Percentiles rank a stretch among this genome's conserved stretches.
Evolutionary conservation across 805 yeast species (phyloP).

Genomic region (Trichomonascus vanleenenianus): DNA sequence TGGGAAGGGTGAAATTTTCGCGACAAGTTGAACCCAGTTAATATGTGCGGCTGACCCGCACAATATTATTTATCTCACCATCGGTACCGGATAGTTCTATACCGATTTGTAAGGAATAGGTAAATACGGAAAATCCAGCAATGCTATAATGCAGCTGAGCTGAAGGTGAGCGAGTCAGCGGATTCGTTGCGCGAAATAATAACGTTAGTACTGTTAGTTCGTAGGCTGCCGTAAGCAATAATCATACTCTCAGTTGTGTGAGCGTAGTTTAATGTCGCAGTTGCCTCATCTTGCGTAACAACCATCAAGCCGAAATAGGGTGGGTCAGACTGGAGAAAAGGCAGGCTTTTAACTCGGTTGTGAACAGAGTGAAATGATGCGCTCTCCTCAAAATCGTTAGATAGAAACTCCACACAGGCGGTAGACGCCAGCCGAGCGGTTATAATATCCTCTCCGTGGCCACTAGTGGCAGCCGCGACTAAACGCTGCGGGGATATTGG

Average conservation of each 20-base stretch:
- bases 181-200: not conserved
- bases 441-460: slow-evolving; percentile 36
- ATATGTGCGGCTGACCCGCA: too few species aligned
- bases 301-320: slow-evolving; percentile 16
- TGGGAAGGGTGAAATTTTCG: not conserved
- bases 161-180: too few species aligned
- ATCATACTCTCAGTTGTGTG: slow-evolving; percentile 22
- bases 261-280: slow-evolving; percentile 10
- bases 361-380: not conserved
- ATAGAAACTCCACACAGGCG: not conserved
- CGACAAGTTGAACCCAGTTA: too few species aligned
- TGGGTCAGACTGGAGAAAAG: slow-evolving; percentile 9
- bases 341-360: not conserved
- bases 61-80: too few species aligned
- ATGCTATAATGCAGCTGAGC: too few species aligned
- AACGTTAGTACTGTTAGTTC: not conserved
- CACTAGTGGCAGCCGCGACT: slow-evolving; percentile 28
- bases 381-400: slow-evolving; percentile 6
- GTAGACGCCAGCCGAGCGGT: slow-evolving; percentile 22
- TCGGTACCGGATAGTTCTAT: too few species aligned
- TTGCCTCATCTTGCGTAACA: slow-evolving; percentile 1
- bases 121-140: too few species aligned
- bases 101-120: too few species aligned
- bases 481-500: not conserved
- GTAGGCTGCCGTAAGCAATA: slow-evolving; percentile 10